Base-by-base conservation (phyloP, 106 monocot genomes). In the Triglochin maritima region DNA sequence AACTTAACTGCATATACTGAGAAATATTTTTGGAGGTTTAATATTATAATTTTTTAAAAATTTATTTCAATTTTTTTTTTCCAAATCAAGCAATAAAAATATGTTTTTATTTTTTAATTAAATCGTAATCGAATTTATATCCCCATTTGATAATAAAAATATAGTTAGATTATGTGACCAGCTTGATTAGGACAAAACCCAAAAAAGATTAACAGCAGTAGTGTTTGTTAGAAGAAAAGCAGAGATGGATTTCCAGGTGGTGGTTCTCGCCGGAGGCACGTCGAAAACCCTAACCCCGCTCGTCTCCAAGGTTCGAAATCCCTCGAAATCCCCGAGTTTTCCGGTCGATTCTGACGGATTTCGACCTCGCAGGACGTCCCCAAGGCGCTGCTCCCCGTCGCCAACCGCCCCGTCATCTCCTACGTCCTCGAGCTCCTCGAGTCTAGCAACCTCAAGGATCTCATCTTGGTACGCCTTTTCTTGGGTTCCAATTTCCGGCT, bases 391-490 rank as follows among this genome's bases (percentile, higher is more conserved):
- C 85, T 96, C 46, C 96, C 96, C 1, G 91, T 96, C 6, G 96
- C 96, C 55, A 88, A 96, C 49, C 90, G 91, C 67, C 96, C 96
- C 50, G 81, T 96, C 45, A 80, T 96, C 44, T 96, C 96, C 17
- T 96, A 96, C 72, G 80, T 86, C 71, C 91, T 96, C 63, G 96
- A 96, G 66, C 88, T 96, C 53, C 91, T 96, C 59, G 96, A 96
- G 66, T 64, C 91, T 72, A 84, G 78, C 74, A 78, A 96, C 64
- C 82, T 96, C 70, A 96, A 96, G 64, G 79, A 96, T 50, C 75
- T 91, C 70, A 77, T 96, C 51, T 83, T 96, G 62, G 96, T 96
- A 2, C 46, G 69, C 9, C 17, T 59, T 14, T 59, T 59, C 12
- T 59, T 13, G 16, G 7, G 52, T 52, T 52, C 9, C 11, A 52